Percentiles rank a stretch among this genome's conserved stretches.
Conservation (phyloP, 192 early-diverging fungal species). For the Backusella tuberculispora region DNA sequence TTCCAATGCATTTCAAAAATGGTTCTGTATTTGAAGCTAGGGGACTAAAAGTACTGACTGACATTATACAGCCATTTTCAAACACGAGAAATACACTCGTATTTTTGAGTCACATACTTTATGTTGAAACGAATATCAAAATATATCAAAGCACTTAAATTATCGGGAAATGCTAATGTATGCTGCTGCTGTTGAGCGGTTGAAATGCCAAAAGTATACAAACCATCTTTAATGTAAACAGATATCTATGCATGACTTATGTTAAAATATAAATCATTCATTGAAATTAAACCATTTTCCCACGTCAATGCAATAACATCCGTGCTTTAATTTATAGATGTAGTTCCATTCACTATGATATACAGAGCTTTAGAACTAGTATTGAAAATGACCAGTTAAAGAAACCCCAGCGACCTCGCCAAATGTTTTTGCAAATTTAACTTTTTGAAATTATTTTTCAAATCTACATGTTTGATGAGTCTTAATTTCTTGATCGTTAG, state of each 20-base stretch:
- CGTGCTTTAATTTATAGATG: conserved; percentile 38
- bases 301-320: conserved; percentile 23
- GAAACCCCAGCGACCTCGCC: too few relatives aligned
- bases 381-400: conserved; percentile 26
- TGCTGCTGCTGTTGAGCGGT: conserved; percentile 33
- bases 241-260: conserved; percentile 48
- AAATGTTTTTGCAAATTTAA: too few relatives aligned
- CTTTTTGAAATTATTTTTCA: too few relatives aligned
- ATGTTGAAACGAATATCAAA: conserved; percentile 43
- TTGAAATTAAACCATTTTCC: not conserved
- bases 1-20: not conserved
- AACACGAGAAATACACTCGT: conserved; percentile 17
- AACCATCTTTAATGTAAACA: conserved; percentile 46
- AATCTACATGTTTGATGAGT: too few relatives aligned
- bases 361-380: conserved; percentile 45
- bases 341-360: conserved; percentile 35
- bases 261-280: conserved; percentile 23
- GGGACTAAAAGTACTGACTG: conserved; percentile 29
- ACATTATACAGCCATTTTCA: conserved; percentile 30
- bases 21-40: conserved; percentile 30
- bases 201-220: conserved; percentile 49
- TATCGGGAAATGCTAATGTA: conserved; percentile 40
- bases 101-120: conserved; percentile 33
- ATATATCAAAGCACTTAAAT: conserved; percentile 44
- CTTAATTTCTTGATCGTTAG: too few relatives aligned